Evolutionary conservation across 176 grass and related monocot species (phyloP).

Genomic region (Lolium rigidum): DNA sequence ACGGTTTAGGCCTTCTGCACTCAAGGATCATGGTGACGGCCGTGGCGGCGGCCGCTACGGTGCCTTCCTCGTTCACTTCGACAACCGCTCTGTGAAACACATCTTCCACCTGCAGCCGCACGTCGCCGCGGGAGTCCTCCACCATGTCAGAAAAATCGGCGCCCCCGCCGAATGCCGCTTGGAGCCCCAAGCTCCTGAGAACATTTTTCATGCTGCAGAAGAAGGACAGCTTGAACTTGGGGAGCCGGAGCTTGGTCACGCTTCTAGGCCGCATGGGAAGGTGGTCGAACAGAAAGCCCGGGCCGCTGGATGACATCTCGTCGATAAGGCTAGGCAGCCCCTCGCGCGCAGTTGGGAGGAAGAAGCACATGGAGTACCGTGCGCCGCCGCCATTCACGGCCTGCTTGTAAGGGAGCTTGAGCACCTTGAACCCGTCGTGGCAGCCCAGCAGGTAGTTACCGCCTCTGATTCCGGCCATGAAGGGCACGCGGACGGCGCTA

Average conservation of each 20-base stretch:
- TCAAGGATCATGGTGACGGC: neutral
- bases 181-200: neutral
- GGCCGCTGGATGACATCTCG: neutral
- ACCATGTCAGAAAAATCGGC: slow-evolving; percentile 3
- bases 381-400: neutral
- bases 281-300: neutral
- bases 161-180: neutral
- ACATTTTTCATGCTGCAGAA: neutral
- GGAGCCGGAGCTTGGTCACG: neutral
- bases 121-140: neutral
- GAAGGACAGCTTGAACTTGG: slow-evolving; percentile 23
- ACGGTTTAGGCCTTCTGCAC: neutral
- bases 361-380: slow-evolving; percentile 19
- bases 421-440: slow-evolving; percentile 10
- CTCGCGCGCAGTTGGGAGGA: neutral
- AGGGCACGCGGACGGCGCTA: neutral
- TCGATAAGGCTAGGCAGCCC: neutral
- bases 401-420: neutral
- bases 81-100: slow-evolving; percentile 9
- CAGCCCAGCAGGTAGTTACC: neutral
- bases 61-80: slow-evolving; percentile 20
- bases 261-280: neutral
- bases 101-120: neutral
- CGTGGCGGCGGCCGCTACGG: neutral
- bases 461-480: neutral